These are phyloP conservation scores for Bothriochloa decipiens DNA, from an alignment of 176 grass and related monocot species.

Conservation along the genomic window DNA sequence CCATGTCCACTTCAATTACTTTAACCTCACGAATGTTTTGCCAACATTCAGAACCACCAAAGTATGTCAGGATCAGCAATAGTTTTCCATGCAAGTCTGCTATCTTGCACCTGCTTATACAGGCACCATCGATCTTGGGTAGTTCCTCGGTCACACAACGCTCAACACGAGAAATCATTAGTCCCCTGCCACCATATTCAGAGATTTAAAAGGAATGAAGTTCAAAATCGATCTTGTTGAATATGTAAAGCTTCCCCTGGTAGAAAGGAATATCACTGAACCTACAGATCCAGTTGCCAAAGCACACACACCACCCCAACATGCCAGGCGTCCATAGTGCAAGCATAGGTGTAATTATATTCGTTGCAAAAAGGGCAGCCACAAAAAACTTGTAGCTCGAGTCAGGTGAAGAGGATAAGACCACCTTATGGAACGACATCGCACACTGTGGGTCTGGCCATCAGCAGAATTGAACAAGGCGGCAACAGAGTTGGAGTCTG, in stretches of 20 bases:
- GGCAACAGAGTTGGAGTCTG: too few relatives aligned
- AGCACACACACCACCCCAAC: constrained; percentile 35
- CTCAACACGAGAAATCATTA: constrained; percentile 41
- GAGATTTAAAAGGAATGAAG: constrained; percentile 11
- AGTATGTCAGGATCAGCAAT: constrained; percentile 18
- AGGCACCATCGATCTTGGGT: neutral
- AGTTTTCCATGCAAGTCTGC: constrained; percentile 30
- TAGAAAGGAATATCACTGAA: constrained; percentile 35
- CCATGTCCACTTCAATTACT: neutral
- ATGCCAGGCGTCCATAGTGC: constrained; percentile 41
- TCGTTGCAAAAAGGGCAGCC: constrained; percentile 29
- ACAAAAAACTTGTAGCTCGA: constrained; percentile 2
- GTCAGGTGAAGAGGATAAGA: constrained; percentile 18
- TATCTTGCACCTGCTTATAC: neutral
- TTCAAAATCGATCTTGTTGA: constrained; percentile 22
- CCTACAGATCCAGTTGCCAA: constrained; percentile 31
- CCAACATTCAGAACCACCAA: neutral
- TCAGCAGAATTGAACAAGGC: too few relatives aligned
- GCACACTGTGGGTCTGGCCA: neutral
- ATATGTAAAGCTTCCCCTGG: constrained; percentile 39
- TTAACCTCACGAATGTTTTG: constrained; percentile 12
- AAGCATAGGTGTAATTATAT: constrained; percentile 22
- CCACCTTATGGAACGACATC: neutral
- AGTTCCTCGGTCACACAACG: neutral
- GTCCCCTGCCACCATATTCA: neutral